Evolutionary conservation across 805 yeast species (phyloP), one percentile per base, ranked within the genome.

Genomic region (Lipomyces oligophaga): DNA sequence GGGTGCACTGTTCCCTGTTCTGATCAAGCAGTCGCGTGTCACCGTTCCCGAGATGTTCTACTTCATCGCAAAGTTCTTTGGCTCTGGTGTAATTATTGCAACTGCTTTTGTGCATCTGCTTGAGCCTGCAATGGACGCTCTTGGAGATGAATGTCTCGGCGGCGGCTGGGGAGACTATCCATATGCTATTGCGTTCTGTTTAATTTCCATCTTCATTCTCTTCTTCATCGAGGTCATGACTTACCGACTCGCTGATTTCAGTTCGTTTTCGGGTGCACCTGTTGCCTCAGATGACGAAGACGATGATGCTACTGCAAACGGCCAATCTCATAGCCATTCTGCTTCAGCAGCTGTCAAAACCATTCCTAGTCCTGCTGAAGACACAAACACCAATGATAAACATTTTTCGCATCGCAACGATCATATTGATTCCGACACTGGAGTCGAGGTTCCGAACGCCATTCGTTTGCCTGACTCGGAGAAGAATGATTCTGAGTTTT

Each of bases 31-130:
- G 38, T 33, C 57, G 11, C 41, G 41, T 5, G 16, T 44, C 18
- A 26, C 27, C 11, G 47, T 52, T 11, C 56, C 52, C 3, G 49
- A 52, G 13, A 33, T 41, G 34, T 26, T 45, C 34, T 55, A 52
- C 47, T 41, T 56, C 30, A 25, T 54, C 24, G 52, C 55, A 20
- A 52, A 55, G 32, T 59, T 57, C 47, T 59, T 59, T 41, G 90
- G 90, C 57, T 74, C 86, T 3, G 90, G 90, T 42, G 89, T 83
- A 37, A 83, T 83, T 57, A 69, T 83, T 3, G 83, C 89, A 8
- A 83, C 90, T 5, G 85, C 87, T 0, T 83, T 80, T 57, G 74
- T 83, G 48, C 90, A 83, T 65, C 34, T 55, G 16, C 46, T 55
- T 19, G 27, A 26, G 18, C 58, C 59, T 20, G 59, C 55, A 10